Conservation (phyloP, 2,329 filamentous ascomycete species). For the Albifimbria verrucaria region DNA sequence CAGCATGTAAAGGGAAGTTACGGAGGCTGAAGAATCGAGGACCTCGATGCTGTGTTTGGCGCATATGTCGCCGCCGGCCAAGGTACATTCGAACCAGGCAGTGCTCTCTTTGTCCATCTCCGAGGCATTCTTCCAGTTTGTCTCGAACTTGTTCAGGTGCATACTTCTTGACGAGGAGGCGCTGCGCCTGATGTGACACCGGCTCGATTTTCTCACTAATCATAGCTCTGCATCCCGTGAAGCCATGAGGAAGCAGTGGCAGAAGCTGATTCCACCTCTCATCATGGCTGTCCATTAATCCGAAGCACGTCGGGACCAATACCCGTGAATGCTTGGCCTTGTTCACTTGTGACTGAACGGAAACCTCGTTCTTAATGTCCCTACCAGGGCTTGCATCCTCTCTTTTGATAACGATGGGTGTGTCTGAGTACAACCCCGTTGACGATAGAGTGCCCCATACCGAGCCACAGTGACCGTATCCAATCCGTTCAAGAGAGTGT, state of each 20-base stretch:
- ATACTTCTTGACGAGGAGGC: not conserved
- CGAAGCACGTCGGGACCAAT: conserved; percentile 1
- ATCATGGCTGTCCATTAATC: not conserved
- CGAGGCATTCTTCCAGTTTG: not conserved
- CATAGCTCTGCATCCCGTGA: conserved; percentile 1
- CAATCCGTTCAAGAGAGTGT: conserved; percentile 6
- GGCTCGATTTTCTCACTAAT: conserved; percentile 3
- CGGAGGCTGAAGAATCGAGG: not conserved
- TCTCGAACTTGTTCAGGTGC: not conserved
- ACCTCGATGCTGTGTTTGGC: not conserved
- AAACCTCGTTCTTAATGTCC: conserved; percentile 4
- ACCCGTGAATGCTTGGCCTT: not conserved
- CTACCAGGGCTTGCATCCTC: conserved; percentile 7
- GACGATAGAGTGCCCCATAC: conserved; percentile 4
- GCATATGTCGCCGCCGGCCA: not conserved
- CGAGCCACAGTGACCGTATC: conserved; percentile 6
- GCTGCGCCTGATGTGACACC: not conserved
- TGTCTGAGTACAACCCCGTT: not conserved
- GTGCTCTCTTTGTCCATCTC: not conserved
- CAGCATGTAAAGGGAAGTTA: not conserved
- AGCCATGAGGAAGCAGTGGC: not conserved
- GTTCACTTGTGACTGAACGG: conserved; percentile 2
- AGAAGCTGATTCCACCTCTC: not conserved
- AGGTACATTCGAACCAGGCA: conserved; percentile 6
- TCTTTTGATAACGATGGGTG: conserved; percentile 4